phyloP scores from a whole-genome alignment of 2,329 filamentous ascomycete species.

The Phaeoacremonium minimum region DNA sequence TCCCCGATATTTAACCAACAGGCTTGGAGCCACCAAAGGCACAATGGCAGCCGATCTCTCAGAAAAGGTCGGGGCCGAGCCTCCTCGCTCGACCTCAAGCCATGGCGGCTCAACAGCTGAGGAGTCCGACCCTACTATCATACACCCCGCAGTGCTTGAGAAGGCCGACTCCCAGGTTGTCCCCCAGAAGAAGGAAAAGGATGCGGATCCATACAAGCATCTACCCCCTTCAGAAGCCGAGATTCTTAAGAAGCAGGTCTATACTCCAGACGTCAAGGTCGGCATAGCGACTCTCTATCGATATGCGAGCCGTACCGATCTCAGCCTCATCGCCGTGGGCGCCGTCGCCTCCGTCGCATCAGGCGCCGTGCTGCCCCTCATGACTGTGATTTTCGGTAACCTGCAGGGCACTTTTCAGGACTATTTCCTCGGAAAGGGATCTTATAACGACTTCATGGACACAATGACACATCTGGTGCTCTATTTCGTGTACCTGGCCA shows the following conservation, averaged over 20 bases:
- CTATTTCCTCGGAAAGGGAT: constrained; percentile 48
- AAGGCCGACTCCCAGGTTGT: constrained; percentile 40
- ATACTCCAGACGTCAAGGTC: constrained; percentile 59
- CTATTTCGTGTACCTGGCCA: constrained; percentile 81
- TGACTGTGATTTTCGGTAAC: constrained; percentile 78
- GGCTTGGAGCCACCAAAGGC: too few species aligned
- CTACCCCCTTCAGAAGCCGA: constrained; percentile 61
- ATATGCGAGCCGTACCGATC: constrained; percentile 63
- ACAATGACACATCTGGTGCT: constrained; percentile 62
- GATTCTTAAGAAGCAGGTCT: constrained; percentile 65
- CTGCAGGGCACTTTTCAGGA: constrained; percentile 68
- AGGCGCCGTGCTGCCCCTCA: constrained; percentile 72
- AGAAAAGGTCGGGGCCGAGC: too few species aligned
- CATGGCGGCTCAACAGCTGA: too few species aligned
- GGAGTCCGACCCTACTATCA: too few species aligned
- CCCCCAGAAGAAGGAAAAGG: constrained; percentile 29
- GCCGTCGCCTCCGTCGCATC: constrained; percentile 63
- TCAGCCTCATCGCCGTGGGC: constrained; percentile 59
- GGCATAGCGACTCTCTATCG: constrained; percentile 64
- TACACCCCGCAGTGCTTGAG: too few species aligned
- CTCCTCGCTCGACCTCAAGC: too few species aligned
- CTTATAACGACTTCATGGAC: constrained; percentile 51
- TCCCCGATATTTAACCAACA: too few species aligned
- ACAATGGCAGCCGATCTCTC: too few species aligned
- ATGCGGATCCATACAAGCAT: constrained; percentile 55